Conservation (phyloP, 2,329 filamentous ascomycete species). For the Botrytis porri region DNA sequence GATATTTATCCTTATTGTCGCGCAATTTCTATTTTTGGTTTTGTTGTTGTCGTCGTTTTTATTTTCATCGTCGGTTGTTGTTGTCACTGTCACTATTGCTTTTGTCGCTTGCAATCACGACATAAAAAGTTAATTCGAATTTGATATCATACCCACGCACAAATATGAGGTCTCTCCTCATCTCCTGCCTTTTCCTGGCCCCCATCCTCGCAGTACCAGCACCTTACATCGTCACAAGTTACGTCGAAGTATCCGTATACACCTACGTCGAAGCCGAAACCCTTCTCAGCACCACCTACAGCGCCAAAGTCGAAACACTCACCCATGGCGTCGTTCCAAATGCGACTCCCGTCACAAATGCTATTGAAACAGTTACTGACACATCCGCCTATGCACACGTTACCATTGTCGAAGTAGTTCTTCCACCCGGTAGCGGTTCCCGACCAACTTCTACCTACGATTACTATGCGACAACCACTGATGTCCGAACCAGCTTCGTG, state of each 20-base stretch:
- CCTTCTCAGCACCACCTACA: background rate
- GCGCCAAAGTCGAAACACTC: background rate
- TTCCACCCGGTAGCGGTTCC: background rate
- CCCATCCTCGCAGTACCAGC: conserved; percentile 22
- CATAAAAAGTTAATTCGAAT: background rate
- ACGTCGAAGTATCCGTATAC: conserved; percentile 27
- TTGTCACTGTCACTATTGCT: background rate
- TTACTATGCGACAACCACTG: background rate
- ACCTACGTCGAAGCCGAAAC: conserved; percentile 9
- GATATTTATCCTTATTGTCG: background rate
- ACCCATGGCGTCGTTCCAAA: background rate
- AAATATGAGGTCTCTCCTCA: conserved; percentile 7
- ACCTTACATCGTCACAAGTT: conserved; percentile 28
- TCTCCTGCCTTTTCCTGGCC: background rate
- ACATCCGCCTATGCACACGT: background rate
- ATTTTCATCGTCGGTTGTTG: background rate
- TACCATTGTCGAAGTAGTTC: background rate
- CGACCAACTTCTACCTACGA: background rate
- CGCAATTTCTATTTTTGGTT: background rate
- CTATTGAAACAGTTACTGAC: background rate
- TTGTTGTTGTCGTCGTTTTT: background rate
- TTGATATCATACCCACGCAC: background rate
- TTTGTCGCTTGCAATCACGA: background rate
- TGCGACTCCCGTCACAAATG: background rate
- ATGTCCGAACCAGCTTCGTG: background rate